phyloP scores from a whole-genome alignment of 306 rosid genomes.

The Quercus cerris region DNA sequence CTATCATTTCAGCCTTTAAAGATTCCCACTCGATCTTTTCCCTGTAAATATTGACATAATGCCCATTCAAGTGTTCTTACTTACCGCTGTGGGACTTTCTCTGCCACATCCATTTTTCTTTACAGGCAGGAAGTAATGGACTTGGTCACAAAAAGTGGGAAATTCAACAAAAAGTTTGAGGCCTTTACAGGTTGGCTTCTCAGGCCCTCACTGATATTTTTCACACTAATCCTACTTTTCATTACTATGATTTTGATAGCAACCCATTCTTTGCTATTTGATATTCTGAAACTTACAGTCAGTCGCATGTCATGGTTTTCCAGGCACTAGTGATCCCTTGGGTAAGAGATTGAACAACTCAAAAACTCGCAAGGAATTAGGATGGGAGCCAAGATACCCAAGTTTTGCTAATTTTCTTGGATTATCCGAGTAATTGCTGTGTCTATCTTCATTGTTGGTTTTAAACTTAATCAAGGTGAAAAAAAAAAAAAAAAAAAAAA shows the following conservation, averaged over 20 bases:
- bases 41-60: background rate
- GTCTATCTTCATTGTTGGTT: background rate
- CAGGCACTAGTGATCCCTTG: slow-evolving; percentile 76
- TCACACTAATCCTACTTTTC: background rate
- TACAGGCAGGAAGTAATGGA: slow-evolving; percentile 97
- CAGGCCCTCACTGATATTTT: background rate
- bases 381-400: slow-evolving; percentile 94
- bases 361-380: slow-evolving; percentile 65
- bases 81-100: slow-evolving; percentile 1
- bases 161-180: slow-evolving; percentile 68
- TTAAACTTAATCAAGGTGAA: background rate
- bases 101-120: slow-evolving; percentile 18
- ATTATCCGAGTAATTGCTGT: slow-evolving; percentile 30
- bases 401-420: slow-evolving; percentile 73
- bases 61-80: background rate
- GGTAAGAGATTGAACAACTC: slow-evolving; percentile 91
- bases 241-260: background rate
- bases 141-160: slow-evolving; percentile 70
- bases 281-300: background rate
- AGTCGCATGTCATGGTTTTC: background rate
- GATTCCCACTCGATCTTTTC: background rate
- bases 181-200: slow-evolving; percentile 61
- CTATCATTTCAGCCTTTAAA: background rate
- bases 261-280: background rate
- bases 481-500: background rate